Evolutionary conservation across 805 yeast genomes (phyloP).

Genomic region (Dipodascus albidus): DNA sequence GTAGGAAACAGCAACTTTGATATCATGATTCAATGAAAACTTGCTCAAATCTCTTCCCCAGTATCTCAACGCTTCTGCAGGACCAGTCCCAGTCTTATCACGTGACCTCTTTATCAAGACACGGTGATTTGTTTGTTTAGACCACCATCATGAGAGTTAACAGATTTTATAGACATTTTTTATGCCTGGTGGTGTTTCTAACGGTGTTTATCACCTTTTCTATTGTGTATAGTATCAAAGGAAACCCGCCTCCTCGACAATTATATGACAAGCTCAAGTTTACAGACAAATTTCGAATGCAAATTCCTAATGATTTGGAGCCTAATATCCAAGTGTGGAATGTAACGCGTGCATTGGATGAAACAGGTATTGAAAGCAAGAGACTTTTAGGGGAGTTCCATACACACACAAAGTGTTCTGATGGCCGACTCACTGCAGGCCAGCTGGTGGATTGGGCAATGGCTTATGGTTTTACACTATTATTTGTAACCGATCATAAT

Average conservation of each 20-base stretch:
- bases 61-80: too few relatives aligned
- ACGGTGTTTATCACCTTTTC: neutral
- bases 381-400: slow-evolving; percentile 12
- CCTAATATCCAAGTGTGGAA: neutral
- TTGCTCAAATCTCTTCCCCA: too few relatives aligned
- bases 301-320: neutral
- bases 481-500: slow-evolving; percentile 19
- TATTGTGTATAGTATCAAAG: neutral
- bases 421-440: slow-evolving; percentile 13
- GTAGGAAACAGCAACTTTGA: too few relatives aligned
- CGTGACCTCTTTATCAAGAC: too few relatives aligned
- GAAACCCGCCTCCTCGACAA: neutral
- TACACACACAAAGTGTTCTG: slow-evolving; percentile 16
- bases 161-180: neutral
- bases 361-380: neutral
- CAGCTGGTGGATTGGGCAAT: slow-evolving; percentile 19
- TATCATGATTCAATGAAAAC: too few relatives aligned
- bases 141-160: neutral
- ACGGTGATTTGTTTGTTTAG: too few relatives aligned
- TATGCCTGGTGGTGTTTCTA: neutral
- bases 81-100: too few relatives aligned
- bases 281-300: neutral
- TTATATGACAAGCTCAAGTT: neutral
- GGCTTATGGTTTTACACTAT: slow-evolving; percentile 15
- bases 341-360: neutral